Evolutionary conservation across 805 yeast species (phyloP).

Genomic region (Jamesozyma piceae): DNA sequence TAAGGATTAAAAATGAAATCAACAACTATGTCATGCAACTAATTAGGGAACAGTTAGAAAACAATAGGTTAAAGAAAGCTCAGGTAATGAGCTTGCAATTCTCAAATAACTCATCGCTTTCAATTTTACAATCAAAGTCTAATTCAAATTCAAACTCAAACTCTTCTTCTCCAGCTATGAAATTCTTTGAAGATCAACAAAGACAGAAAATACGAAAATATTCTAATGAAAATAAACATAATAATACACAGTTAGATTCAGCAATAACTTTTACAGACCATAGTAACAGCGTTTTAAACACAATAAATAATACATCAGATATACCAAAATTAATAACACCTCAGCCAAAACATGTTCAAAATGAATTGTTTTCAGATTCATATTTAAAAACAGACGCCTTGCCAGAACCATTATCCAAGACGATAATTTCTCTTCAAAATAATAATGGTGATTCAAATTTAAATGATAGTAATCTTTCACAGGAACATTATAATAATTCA

Average conservation of each 20-base stretch:
- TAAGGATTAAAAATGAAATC: conserved; percentile 69
- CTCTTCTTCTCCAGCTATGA: background rate
- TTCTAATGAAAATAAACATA: background rate
- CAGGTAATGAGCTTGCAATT: conserved; percentile 6
- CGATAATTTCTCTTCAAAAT: background rate
- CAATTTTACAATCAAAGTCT: background rate
- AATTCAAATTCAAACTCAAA: background rate
- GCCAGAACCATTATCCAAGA: conserved; percentile 22
- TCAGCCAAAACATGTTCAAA: conserved; percentile 14
- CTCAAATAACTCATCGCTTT: background rate
- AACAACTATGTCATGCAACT: conserved; percentile 56
- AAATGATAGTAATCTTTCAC: background rate
- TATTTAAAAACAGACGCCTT: conserved; percentile 35
- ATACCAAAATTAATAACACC: conserved; percentile 17
- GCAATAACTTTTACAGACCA: background rate
- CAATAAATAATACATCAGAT: background rate
- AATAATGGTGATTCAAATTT: conserved; percentile 5
- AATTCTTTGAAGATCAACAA: background rate
- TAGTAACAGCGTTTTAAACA: background rate
- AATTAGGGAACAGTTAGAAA: conserved; percentile 53
- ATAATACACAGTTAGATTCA: background rate
- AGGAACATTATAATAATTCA: background rate
- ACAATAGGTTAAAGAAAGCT: conserved; percentile 28
- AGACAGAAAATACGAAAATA: background rate
- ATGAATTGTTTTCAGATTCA: conserved; percentile 33